phyloP scores from a whole-genome alignment of 495 filamentous ascomycete species.

The Hypoxylon lienhwacheense region DNA sequence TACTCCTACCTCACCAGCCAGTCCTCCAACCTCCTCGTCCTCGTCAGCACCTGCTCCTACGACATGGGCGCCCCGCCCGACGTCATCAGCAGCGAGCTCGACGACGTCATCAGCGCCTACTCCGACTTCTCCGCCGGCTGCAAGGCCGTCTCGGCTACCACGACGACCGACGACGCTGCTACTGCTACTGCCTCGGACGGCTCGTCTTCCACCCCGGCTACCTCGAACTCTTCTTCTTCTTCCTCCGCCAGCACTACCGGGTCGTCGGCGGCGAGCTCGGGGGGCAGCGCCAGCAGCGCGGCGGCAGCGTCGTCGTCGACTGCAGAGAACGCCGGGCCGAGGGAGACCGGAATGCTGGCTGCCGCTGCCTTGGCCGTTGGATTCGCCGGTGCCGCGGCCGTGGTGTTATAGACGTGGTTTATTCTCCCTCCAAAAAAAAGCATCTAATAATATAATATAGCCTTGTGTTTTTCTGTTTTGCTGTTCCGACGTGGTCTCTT shows the following conservation, averaged over 20 bases:
- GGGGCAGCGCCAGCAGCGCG: not conserved
- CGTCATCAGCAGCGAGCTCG: constrained; percentile 17
- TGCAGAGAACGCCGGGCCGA: constrained; percentile 8
- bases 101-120: constrained; percentile 16
- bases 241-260: not conserved
- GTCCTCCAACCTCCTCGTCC: constrained; percentile 5
- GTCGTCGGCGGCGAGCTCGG: not conserved
- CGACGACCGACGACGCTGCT: not conserved
- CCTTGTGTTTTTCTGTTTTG: no score
- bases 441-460: not conserved
- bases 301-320: not conserved
- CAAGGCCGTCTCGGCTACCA: not conserved
- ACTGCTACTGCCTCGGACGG: not conserved
- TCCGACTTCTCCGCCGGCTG: constrained; percentile 26
- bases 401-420: constrained; percentile 7
- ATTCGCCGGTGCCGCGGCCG: constrained; percentile 19
- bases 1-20: constrained; percentile 24
- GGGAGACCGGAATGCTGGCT: constrained; percentile 26
- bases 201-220: not conserved
- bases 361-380: constrained; percentile 14
- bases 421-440: not conserved
- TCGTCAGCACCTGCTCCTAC: constrained; percentile 13
- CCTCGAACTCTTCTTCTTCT: not conserved
- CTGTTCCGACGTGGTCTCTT: no score
- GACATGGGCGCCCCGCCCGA: constrained; percentile 13